Conservation (phyloP, 805 yeast genomes). For the Kodamaea neixiangensis region DNA sequence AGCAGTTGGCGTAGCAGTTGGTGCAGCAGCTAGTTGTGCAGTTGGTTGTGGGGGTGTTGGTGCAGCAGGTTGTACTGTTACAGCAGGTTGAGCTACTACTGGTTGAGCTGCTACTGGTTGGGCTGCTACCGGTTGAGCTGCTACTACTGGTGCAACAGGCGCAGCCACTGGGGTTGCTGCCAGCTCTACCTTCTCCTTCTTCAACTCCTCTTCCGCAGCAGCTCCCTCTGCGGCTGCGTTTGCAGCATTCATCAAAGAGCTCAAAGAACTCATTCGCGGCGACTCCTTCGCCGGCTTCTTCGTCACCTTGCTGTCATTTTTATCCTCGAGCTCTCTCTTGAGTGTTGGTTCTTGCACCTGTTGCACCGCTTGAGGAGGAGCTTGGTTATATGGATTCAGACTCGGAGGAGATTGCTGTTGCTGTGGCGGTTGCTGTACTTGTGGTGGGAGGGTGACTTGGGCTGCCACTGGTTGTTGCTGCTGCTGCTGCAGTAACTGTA, state of each 20-base stretch:
- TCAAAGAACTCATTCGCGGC: conserved; percentile 19
- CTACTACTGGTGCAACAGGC: conserved; percentile 8
- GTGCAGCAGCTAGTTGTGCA: conserved; percentile 8
- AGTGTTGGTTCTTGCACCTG: conserved; percentile 13
- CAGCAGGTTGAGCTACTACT: too few species aligned
- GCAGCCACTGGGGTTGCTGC: not conserved
- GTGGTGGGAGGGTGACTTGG: conserved; percentile 12
- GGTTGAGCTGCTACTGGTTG: not conserved
- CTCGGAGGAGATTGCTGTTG: conserved; percentile 7
- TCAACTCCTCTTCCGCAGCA: conserved; percentile 9
- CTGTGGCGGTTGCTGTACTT: conserved; percentile 2
- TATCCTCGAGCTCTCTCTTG: conserved; percentile 44
- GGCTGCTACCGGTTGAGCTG: not conserved
- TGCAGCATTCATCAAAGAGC: conserved; percentile 33
- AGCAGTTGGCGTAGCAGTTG: not conserved
- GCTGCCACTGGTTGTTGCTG: not conserved
- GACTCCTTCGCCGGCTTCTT: conserved; percentile 24
- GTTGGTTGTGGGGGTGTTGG: conserved; percentile 1
- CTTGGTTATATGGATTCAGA: not conserved
- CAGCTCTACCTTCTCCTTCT: conserved; percentile 7
- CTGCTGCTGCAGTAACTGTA: not conserved
- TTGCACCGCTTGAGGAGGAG: conserved; percentile 2
- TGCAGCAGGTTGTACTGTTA: too few species aligned
- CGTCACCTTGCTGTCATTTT: conserved; percentile 29
- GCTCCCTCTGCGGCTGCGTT: conserved; percentile 20